Base-by-base conservation (phyloP, 208 protist genomes). In the Leptomonas pyrrhocoris region DNA sequence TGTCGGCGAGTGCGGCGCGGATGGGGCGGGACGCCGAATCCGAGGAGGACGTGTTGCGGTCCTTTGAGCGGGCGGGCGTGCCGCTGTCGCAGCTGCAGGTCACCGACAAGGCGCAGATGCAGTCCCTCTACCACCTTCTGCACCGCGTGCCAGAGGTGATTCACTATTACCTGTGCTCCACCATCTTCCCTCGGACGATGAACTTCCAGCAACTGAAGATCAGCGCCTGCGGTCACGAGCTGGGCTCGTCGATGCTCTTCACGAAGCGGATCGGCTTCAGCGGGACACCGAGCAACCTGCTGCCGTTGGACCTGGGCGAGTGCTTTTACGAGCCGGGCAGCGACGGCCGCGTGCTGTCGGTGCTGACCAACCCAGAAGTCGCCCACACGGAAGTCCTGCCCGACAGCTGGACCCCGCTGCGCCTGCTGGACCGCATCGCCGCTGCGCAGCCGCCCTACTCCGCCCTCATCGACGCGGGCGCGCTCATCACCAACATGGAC, bases 401-500 rank as follows among this genome's bases (percentile, higher is more conserved):
- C 18, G 74, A 81, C 30, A 85, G 90, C 64, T 99, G 97, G 97
- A 91, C 86, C 18, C 92, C 96, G 45, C 69, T 93, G 51, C 82
- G 80, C 11, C 74, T 98, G 21, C 83, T 98, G n/a, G 79, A 94
- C 56, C 79, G 87, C 34, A 96, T 98, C 27, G 91, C 95, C 18
- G 73, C 74, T 11, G 79, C 84, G 23, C 73, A 85, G 50, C 92
- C 88, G 34, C 86, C 94, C 21, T 96, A 79, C 65, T 81, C 97
- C 31, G 91, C 97, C 13, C 95, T 98, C 70, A 98, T 98, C 49
- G 97, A 98, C 75, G 96, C 96, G 19, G 97, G 97, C 30, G 97
- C 97, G 7, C 86, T 98, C 48, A 98, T 99, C 78, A 99, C 97
- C 28, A 98, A 98, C 70, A 91, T 98, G 90, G 83, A 85, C 60